Evolutionary conservation across 2,329 filamentous ascomycete genomes (phyloP).

Genomic region (Penicillium aurantiogriseum): DNA sequence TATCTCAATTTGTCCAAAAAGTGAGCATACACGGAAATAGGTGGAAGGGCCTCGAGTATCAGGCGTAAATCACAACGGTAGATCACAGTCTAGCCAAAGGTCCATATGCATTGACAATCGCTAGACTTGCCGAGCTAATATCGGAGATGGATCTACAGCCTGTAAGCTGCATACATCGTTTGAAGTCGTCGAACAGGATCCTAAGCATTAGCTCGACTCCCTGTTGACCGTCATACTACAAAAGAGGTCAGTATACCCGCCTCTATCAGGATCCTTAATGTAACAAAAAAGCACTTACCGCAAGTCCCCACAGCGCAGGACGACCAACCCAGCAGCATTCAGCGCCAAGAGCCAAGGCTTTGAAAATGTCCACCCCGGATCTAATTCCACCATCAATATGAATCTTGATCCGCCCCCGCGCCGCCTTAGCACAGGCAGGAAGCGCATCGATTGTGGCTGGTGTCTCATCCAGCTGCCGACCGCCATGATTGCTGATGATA

Average conservation of each 20-base stretch:
- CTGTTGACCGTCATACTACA: slow-evolving; percentile 31
- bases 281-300: slow-evolving; percentile 23
- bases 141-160: slow-evolving; percentile 28
- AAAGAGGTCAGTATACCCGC: slow-evolving; percentile 6
- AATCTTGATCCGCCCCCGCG: slow-evolving; percentile 32
- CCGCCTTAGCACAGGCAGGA: slow-evolving; percentile 27
- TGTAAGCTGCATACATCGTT: slow-evolving; percentile 30
- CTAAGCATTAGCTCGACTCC: slow-evolving; percentile 34
- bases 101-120: slow-evolving; percentile 19
- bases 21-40: slow-evolving; percentile 4
- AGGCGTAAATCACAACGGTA: background rate
- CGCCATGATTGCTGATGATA: slow-evolving; percentile 41
- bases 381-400: slow-evolving; percentile 38
- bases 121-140: slow-evolving; percentile 23
- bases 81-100: background rate
- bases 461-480: slow-evolving; percentile 38
- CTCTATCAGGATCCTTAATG: background rate
- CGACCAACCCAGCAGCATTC: slow-evolving; percentile 35
- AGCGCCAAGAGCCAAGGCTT: slow-evolving; percentile 37
- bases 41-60: background rate
- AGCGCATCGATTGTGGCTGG: slow-evolving; percentile 40
- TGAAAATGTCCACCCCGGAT: slow-evolving; percentile 38
- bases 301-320: slow-evolving; percentile 36
- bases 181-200: slow-evolving; percentile 35
- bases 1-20: background rate